phyloP scores from a whole-genome alignment of 768 basidiomycete genomes.

The Boletus tylopilopsis region DNA sequence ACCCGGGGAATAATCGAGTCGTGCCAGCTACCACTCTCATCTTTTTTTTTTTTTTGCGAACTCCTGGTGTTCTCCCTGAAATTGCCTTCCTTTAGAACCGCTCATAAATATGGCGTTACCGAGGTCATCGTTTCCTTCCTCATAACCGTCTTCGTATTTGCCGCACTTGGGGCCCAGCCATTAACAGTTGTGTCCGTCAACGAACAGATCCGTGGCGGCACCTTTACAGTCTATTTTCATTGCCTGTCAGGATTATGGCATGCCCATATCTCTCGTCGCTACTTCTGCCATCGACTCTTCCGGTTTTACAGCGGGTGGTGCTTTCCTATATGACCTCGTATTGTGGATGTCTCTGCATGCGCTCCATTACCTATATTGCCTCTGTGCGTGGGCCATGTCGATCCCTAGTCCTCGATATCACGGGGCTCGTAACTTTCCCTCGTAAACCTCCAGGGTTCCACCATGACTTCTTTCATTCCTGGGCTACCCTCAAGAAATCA shows the following conservation, averaged over 20 bases:
- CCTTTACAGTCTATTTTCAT: conserved; percentile 64
- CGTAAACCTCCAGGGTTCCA: conserved; percentile 88
- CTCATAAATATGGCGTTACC: conserved; percentile 82
- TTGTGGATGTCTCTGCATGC: conserved; percentile 85
- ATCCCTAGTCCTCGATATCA: conserved; percentile 76
- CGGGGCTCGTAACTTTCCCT: conserved; percentile 88
- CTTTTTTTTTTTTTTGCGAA: conserved; percentile 86
- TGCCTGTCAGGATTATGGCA: conserved; percentile 81
- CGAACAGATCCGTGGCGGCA: conserved; percentile 51
- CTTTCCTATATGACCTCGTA: conserved; percentile 86
- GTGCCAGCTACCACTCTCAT: conserved; percentile 82
- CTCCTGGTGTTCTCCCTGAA: conserved; percentile 80
- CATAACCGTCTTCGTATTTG: conserved; percentile 87
- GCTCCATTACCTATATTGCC: neutral
- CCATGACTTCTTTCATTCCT: conserved; percentile 84
- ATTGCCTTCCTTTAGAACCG: conserved; percentile 92
- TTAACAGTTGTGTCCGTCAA: conserved; percentile 83
- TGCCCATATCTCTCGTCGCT: conserved; percentile 82
- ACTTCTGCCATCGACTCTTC: conserved; percentile 65
- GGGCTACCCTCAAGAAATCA: conserved; percentile 51
- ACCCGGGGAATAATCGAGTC: too few relatives aligned
- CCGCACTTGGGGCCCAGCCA: conserved; percentile 86
- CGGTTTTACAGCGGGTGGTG: conserved; percentile 64
- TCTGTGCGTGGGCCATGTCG: neutral
- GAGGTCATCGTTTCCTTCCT: conserved; percentile 83